These are phyloP conservation scores for Rhizophagus prolifer DNA, from an alignment of 192 early-diverging fungal species.

Conservation along the genomic window DNA sequence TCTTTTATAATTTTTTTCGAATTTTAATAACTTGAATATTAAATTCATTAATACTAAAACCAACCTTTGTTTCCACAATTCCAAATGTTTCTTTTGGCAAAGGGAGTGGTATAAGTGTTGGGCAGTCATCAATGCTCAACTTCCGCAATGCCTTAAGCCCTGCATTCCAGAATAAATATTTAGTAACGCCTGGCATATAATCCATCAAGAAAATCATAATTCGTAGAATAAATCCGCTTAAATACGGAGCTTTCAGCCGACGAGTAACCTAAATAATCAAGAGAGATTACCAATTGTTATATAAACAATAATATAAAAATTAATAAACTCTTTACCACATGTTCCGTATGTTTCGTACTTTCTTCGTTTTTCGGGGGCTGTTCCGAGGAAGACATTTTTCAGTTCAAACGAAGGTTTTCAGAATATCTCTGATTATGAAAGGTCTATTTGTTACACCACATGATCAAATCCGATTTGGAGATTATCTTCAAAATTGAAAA, in stretches of 20 bases:
- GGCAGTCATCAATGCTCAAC: background rate
- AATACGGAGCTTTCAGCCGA: background rate
- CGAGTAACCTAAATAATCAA: background rate
- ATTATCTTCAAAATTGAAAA: no score
- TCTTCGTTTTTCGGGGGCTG: background rate
- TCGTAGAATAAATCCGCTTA: background rate
- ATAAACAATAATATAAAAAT: background rate
- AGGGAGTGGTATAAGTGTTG: constrained; percentile 9
- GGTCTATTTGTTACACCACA: no score
- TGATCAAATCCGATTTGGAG: no score
- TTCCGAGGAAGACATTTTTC: no score
- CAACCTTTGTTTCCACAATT: constrained; percentile 9
- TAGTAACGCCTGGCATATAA: background rate
- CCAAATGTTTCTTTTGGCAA: constrained; percentile 24
- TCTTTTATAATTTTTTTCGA: background rate
- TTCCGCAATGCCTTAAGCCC: background rate
- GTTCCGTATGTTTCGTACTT: background rate
- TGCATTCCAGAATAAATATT: background rate
- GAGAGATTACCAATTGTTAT: background rate
- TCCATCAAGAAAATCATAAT: background rate
- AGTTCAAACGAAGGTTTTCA: no score
- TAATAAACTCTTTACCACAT: background rate
- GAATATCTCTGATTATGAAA: no score
- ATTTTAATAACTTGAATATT: background rate
- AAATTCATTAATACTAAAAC: background rate